Conservation (phyloP, 345 rosid genomes). For the Eucalyptus regnans region DNA sequence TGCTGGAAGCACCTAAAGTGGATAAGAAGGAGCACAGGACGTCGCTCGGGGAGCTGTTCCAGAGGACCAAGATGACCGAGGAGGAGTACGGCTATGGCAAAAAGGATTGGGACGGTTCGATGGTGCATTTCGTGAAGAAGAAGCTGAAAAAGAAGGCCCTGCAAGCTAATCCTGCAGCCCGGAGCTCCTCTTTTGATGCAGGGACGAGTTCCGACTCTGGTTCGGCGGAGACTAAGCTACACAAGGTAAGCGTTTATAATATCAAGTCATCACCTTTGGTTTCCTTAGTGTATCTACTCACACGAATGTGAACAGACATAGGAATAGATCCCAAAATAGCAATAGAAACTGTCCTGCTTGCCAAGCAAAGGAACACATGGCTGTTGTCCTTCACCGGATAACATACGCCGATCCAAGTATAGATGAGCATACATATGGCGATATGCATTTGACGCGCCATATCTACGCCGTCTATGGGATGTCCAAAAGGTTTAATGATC, state of each 20-base stretch:
- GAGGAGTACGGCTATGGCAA: slow-evolving; percentile 31
- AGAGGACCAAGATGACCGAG: slow-evolving; percentile 46
- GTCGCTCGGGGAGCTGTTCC: slow-evolving; percentile 73
- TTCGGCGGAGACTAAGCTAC: slow-evolving; percentile 57
- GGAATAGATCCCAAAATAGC: not conserved
- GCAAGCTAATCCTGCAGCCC: slow-evolving; percentile 20
- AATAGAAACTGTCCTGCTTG: not conserved
- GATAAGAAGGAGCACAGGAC: slow-evolving; percentile 65
- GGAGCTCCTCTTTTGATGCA: slow-evolving; percentile 22
- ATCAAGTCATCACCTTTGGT: not conserved
- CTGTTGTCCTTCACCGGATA: not conserved
- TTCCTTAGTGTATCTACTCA: not conserved
- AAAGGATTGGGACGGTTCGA: slow-evolving; percentile 54
- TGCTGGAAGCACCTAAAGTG: slow-evolving; percentile 39
- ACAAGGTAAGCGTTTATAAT: slow-evolving; percentile 30
- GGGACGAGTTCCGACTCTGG: slow-evolving; percentile 24
- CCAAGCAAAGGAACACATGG: not conserved
- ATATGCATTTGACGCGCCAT: not conserved
- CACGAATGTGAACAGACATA: not conserved
- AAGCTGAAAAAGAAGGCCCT: slow-evolving; percentile 46
- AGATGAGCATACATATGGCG: not conserved
- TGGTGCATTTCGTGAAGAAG: slow-evolving; percentile 22
- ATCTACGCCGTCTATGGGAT: not conserved
- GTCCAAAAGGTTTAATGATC: not conserved
- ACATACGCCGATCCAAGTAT: not conserved